Evolutionary conservation across 1,139 yeast species (phyloP), one percentile per base, ranked within the genome.

Genomic region (Kurtzmaniella natalensis): DNA sequence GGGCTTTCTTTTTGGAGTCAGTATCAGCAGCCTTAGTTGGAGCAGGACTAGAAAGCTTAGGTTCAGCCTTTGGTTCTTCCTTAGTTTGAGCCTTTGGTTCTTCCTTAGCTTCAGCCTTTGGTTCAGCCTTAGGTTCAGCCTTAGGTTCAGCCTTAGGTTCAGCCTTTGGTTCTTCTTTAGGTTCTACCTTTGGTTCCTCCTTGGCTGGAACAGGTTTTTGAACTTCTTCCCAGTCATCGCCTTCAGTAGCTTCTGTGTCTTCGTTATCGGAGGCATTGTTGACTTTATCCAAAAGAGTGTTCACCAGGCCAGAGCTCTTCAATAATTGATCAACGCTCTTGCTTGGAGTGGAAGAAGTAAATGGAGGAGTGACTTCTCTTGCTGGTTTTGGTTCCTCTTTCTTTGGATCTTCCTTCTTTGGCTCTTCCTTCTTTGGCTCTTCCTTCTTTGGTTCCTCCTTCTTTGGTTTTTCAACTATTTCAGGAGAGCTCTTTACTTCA

Each of bases 151-250:
- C 28, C 37, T 43, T 40, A 5, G 41, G 28, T 11, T 36, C 37
- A 10, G 34, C 42, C 25, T 39, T 36, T 29, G 47, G 38, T 11
- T 28, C 25, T 13, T 28, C 25, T n/a, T 7, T 14, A 6, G 42
- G 50, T 25, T 48, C 56, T 9, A 39, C 29, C 31, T 38, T 37
- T 19, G 46, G 33, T 26, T 43, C 46, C 16, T 39, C 43, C 33
- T 36, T 37, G n/a, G 42, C 33, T 80, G 13, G 66, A 48, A 31
- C 30, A 9, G 69, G 57, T 38, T 59, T 64, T 37, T 59, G 50
- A 18, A 60, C 64, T 36, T 65, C 64, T 50, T 66, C 70, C 64
- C 72, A 66, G 25, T 63, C 70, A 30, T 66, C 73, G 33, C 62
- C 64, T 31, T 57, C 55, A 25, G 52, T 56, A 34, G 60, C 64